Conservation (phyloP, 768 basidiomycete species). For the Hygrophorus pudorinus region DNA sequence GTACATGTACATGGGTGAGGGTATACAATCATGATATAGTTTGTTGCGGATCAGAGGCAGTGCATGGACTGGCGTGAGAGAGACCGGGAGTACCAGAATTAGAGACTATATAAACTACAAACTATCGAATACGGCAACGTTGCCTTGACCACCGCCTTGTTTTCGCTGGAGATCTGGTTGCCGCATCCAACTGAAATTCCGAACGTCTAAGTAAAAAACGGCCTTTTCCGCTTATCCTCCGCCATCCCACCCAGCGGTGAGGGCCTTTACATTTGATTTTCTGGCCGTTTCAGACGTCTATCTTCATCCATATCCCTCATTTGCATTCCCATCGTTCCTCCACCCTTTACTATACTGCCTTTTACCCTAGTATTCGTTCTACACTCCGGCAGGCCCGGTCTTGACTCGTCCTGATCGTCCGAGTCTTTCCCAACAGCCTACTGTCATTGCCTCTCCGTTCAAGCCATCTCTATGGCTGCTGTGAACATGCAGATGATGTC, state of each 20-base stretch:
- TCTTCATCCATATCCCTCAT: not conserved
- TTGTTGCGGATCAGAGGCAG: constrained; percentile 1
- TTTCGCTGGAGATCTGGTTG: constrained; percentile 23
- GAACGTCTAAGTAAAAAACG: not conserved
- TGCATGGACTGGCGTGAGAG: constrained; percentile 6
- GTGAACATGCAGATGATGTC: constrained; percentile 68
- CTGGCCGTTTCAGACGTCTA: not conserved
- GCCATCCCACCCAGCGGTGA: not conserved
- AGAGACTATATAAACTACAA: constrained; percentile 7
- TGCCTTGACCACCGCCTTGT: constrained; percentile 32
- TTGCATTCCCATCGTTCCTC: constrained; percentile 5
- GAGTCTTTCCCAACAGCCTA: not conserved
- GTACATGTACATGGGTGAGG: constrained; percentile 61
- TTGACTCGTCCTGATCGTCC: not conserved
- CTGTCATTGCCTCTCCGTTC: constrained; percentile 6
- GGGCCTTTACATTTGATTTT: not conserved
- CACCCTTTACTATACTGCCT: constrained; percentile 3
- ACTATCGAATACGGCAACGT: constrained; percentile 15
- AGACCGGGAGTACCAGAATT: constrained; percentile 2
- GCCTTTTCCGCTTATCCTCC: not conserved
- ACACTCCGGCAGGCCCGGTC: constrained; percentile 6
- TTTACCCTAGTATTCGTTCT: constrained; percentile 7
- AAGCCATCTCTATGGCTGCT: constrained; percentile 45
- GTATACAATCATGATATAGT: constrained; percentile 6
- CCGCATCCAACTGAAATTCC: constrained; percentile 16